Evolutionary conservation across 352 stramenopile species (phyloP).

Genomic region (Pythium aristosporum): DNA sequence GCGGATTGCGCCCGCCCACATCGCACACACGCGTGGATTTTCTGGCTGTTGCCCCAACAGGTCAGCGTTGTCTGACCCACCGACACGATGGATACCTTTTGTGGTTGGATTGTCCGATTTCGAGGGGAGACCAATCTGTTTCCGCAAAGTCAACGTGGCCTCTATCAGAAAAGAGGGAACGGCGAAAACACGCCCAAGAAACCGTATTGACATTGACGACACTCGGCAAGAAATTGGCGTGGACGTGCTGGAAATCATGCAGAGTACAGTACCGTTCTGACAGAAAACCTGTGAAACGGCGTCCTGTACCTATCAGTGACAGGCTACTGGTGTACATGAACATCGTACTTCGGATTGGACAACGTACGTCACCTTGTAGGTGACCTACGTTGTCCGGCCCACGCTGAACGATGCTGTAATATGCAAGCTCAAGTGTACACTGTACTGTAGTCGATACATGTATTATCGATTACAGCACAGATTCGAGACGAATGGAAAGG

Average conservation of each 20-base stretch:
- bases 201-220: neutral
- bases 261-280: neutral
- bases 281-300: neutral
- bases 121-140: neutral
- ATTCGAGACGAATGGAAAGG: constrained; percentile 3
- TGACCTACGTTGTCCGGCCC: no score
- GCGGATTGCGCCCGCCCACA: neutral
- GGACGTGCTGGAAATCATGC: no score
- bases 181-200: constrained; percentile 7
- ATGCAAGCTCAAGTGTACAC: no score
- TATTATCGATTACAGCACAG: neutral
- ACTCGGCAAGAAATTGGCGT: neutral
- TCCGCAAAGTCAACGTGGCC: neutral
- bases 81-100: no score
- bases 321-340: neutral
- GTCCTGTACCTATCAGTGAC: neutral
- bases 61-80: no score
- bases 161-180: constrained; percentile 2
- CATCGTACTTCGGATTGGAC: no score
- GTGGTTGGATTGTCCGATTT: neutral
- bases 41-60: no score
- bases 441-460: no score
- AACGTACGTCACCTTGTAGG: no score
- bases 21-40: no score
- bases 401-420: no score